A percentile compares a stretch with the other conserved stretches of the same genome.
phyloP scores from a whole-genome alignment of 306 rosid species.

The Malus asiatica region DNA sequence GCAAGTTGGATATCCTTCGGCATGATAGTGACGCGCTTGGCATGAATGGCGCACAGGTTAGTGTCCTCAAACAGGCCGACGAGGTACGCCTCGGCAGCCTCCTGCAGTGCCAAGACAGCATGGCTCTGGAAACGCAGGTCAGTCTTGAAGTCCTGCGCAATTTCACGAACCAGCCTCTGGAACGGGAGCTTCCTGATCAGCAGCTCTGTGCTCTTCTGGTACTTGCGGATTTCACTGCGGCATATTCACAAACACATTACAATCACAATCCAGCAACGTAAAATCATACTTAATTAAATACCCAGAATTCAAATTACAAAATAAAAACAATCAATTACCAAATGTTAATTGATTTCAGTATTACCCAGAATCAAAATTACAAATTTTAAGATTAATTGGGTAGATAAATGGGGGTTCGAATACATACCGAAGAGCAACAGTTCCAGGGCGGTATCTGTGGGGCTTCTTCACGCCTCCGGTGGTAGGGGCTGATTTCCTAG shows the following conservation, averaged over 20 bases:
- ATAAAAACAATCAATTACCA: not conserved
- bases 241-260: not conserved
- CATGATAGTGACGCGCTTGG: slow-evolving; percentile 30
- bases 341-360: not conserved
- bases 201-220: slow-evolving; percentile 36
- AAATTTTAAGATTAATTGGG: not conserved
- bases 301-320: not conserved
- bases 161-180: slow-evolving; percentile 31
- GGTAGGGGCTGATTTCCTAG: slow-evolving; percentile 41
- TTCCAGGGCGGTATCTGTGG: slow-evolving; percentile 47
- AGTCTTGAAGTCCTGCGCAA: slow-evolving; percentile 34
- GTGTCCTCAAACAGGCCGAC: slow-evolving; percentile 43
- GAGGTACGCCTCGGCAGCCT: slow-evolving; percentile 44
- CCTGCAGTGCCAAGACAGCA: slow-evolving; percentile 38
- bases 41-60: slow-evolving; percentile 36
- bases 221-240: slow-evolving; percentile 34
- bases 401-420: not conserved
- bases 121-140: slow-evolving; percentile 42
- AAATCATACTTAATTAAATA: not conserved
- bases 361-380: not conserved
- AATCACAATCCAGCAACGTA: not conserved
- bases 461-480: slow-evolving; percentile 55
- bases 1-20: slow-evolving; percentile 40
- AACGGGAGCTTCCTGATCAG: slow-evolving; percentile 37
- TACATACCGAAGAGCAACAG: slow-evolving; percentile 38